phyloP scores from a whole-genome alignment of 129 eudicot genomes.

The Mikania micrantha region DNA sequence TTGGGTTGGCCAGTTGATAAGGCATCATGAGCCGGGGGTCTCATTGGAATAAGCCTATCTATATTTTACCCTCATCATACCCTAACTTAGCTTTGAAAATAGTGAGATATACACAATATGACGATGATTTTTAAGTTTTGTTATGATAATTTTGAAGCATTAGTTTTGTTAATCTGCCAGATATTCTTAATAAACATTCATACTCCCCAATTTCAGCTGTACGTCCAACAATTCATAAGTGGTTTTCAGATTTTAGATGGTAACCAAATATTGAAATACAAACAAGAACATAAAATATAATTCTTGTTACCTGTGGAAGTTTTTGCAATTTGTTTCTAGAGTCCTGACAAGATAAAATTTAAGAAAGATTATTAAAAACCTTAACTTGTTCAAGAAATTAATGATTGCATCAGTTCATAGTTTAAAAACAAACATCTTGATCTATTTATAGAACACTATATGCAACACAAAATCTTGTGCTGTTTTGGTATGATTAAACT shows the following conservation, averaged over 20 bases:
- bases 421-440: neutral
- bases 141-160: neutral
- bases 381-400: neutral
- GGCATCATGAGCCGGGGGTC: too few species aligned
- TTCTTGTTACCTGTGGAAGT: neutral
- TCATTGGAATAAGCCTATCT: too few species aligned
- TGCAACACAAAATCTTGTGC: neutral
- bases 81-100: too few species aligned
- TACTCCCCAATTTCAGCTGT: too few species aligned
- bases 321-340: neutral
- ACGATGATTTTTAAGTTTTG: neutral
- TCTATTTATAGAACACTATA: neutral
- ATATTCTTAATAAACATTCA: too few species aligned
- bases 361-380: neutral
- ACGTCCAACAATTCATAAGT: too few species aligned
- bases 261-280: too few species aligned
- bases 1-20: too few species aligned
- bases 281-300: neutral
- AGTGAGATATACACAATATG: too few species aligned
- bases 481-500: neutral
- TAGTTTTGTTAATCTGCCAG: neutral
- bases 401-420: neutral
- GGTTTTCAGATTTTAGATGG: too few species aligned
- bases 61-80: too few species aligned
- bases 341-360: neutral